Percentiles rank a stretch among this genome's conserved stretches.
These are phyloP conservation scores for Volvox africanus DNA, from an alignment of 139 green algal species.

Conservation along the genomic window DNA sequence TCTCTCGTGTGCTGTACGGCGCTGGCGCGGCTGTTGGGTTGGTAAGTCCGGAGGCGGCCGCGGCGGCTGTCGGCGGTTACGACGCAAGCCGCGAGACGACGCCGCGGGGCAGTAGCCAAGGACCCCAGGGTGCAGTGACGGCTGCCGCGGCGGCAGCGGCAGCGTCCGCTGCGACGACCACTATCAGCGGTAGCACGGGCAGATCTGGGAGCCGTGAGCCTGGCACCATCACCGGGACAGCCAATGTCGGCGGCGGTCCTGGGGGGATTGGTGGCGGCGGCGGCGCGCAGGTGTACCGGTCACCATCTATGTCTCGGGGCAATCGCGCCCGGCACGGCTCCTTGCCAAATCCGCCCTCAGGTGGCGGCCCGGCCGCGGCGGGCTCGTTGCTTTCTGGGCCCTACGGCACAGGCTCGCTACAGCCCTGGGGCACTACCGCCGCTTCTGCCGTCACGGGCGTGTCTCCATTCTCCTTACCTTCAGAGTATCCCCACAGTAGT, in stretches of 20 bases:
- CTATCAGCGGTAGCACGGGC: background rate
- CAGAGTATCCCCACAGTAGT: conserved; percentile 1
- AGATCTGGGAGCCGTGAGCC: background rate
- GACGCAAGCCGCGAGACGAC: background rate
- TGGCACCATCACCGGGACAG: background rate
- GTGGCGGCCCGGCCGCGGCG: background rate
- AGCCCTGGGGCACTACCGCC: background rate
- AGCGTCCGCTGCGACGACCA: background rate
- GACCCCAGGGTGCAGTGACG: background rate
- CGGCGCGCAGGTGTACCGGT: background rate
- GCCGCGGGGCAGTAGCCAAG: background rate
- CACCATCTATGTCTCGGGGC: background rate
- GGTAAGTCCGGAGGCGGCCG: background rate
- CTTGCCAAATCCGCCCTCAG: background rate
- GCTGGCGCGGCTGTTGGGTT: background rate
- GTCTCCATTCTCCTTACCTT: background rate
- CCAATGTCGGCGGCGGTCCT: background rate
- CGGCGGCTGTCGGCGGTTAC: background rate
- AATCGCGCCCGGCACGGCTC: background rate
- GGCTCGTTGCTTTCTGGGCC: background rate
- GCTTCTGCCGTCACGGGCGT: background rate
- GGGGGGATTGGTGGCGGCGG: no score
- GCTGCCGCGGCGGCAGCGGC: background rate
- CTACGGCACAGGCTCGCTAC: background rate
- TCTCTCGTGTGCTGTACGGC: conserved; percentile 18